Conservation (phyloP, 768 basidiomycete species). For the Hygrophorus russula region DNA sequence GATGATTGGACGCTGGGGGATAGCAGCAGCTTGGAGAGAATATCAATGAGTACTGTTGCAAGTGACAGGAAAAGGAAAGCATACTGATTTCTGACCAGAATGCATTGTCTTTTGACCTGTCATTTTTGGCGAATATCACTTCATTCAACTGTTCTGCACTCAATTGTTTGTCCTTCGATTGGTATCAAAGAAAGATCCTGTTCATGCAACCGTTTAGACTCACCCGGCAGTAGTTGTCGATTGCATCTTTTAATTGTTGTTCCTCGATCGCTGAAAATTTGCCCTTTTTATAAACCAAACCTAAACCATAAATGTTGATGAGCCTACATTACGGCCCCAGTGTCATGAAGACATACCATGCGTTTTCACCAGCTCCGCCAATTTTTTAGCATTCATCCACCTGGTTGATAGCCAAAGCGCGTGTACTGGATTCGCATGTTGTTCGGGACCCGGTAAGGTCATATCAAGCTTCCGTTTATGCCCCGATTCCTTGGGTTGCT, state of each 20-base stretch:
- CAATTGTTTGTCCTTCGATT: constrained; percentile 36
- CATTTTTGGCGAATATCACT: constrained; percentile 59
- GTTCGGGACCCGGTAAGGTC: constrained; percentile 28
- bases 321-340: neutral
- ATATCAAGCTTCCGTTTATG: constrained; percentile 26
- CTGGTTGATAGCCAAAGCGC: constrained; percentile 64
- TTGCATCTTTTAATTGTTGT: constrained; percentile 49
- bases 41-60: constrained; percentile 2
- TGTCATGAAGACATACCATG: constrained; percentile 35
- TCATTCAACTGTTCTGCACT: constrained; percentile 43
- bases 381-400: constrained; percentile 63
- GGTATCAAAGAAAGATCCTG: neutral
- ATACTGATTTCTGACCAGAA: constrained; percentile 80
- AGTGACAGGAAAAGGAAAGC: constrained; percentile 13
- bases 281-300: constrained; percentile 80
- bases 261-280: constrained; percentile 79
- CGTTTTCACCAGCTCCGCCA: constrained; percentile 55
- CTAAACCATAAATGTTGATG: constrained; percentile 22
- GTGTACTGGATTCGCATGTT: constrained; percentile 40
- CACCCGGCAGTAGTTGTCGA: constrained; percentile 52
- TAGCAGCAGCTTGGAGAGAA: constrained; percentile 41
- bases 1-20: constrained; percentile 69
- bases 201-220: constrained; percentile 14
- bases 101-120: constrained; percentile 45
- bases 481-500: constrained; percentile 16